Evolutionary conservation across 768 basidiomycete genomes (phyloP), one percentile per base, ranked within the genome.

Genomic region (Hericium erinaceus): DNA sequence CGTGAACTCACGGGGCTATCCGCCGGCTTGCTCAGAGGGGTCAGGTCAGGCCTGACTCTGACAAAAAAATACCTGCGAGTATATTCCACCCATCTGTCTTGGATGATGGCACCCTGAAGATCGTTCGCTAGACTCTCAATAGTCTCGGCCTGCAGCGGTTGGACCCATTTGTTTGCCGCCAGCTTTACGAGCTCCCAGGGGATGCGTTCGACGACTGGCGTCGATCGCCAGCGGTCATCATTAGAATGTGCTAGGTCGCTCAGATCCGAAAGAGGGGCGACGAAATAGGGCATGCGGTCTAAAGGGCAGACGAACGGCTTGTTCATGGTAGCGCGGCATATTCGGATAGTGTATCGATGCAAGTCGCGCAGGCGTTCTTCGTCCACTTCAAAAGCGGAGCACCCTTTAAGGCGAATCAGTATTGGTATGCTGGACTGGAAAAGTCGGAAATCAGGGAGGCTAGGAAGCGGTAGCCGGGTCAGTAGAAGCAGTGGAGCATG

Each of bases 11-110:
- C 87, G 37, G 75, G 71, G 58, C 82, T 82, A 65, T 85, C 85
- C 22, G 68, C 71, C 9, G 85, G 84, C 64, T 83, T 84, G 69
- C 85, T 87, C 58, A 86, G 67, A 28, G 92, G 91, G 15, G 78
- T 84, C 64, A 94, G 66, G 67, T 93, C 92, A 20, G 64, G 71
- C 53, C 89, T 74, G 37, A 91, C 68, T 46, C 67, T 70, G 26
- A 80, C 66, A 18, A 78, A 79, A 64, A 77, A 78, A 66, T 85
- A 91, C 48, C 89, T 77, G 58, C 84, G 74, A 2, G 88, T 89
- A 64, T 85, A 88, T 65, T 89, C 88, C n/a, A 81, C 80, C 71
- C 75, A 76, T 58, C 89, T 76, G 64, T 92, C 90, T 68, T 90
- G 87, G 38, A 94, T 73, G 20, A 93, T 72, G 24, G 82, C 79